Conservation (phyloP, 2,329 filamentous ascomycete genomes). For the Claviceps sp. region DNA sequence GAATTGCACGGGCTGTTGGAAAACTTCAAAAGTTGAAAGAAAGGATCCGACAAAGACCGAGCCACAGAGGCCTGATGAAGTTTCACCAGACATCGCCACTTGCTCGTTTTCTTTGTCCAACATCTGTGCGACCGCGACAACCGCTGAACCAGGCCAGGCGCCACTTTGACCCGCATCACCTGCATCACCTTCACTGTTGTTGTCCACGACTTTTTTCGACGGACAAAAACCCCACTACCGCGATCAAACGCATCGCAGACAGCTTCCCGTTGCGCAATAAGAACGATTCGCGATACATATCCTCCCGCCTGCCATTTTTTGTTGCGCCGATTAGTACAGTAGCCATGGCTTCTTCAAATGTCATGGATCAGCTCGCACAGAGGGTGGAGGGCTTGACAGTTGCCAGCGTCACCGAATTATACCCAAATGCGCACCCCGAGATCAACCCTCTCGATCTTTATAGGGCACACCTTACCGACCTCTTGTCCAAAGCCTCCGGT, state of each 20-base stretch:
- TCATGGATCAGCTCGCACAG: conserved; percentile 6
- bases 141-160: conserved; percentile 1
- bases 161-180: neutral
- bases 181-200: neutral
- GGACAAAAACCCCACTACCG: neutral
- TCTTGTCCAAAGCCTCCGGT: conserved; percentile 55
- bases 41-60: neutral
- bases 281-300: neutral
- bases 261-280: neutral
- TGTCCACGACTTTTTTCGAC: conserved; percentile 1
- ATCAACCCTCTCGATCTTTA: conserved; percentile 70
- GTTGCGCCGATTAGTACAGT: neutral
- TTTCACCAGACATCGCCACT: neutral
- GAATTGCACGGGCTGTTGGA: neutral
- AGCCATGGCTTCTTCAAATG: conserved; percentile 2
- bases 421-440: conserved; percentile 48
- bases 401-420: conserved; percentile 14
- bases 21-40: conserved; percentile 1
- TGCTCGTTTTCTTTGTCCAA: neutral
- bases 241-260: neutral
- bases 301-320: neutral
- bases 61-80: conserved; percentile 2
- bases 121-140: conserved; percentile 1
- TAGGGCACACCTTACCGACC: conserved; percentile 59
- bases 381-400: conserved; percentile 7